Base-by-base conservation (phyloP, 176 grass and related monocot species). In the Oryza glumipatula region DNA sequence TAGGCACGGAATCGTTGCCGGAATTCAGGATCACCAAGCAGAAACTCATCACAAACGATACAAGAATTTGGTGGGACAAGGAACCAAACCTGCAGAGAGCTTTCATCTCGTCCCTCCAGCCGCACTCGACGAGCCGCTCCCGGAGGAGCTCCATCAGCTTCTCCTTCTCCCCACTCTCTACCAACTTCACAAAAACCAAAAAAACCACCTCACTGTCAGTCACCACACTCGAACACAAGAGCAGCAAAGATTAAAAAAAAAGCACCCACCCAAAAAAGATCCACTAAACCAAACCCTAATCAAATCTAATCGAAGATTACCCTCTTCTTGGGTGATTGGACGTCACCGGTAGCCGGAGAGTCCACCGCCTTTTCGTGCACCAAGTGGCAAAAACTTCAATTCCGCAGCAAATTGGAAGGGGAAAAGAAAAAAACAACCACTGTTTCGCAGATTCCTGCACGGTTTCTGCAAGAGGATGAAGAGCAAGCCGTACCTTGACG, bases 41-140 rank as follows among this genome's bases (percentile, higher is more conserved):
- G 63, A 83, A 1, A 67, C 11, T 43, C 61, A 65, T 21, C 1
- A 74, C 7, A 0, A 1, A 75, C 69, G 35, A 76, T 49, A 68
- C 8, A 68, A 73, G 15, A 83, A 16, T 82, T 49, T 70, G 70
- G 74, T 58, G 46, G 46, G 5, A 69, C 2, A 10, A 76, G 81
- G 35, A 74, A 35, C 19, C 77, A 92, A 92, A 99, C 96, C 96
- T 95, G 96, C 96, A 99, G 44, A 99, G 85, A 15, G 96, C 78
- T 76, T 96, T 99, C 96, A 99, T 99, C 67, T 99, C 96, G 64
- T 99, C 96, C 65, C 90, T 91, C 96, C 96, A 99, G 78, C 93
- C 93, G 48, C 93, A 99, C 86, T 99, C 96, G 14, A 96, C 89
- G 48, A 99, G 94, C 72, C 93, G 87, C 79, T 99, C 93, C 52